These are phyloP conservation scores for Hyphodiscus hymeniophilus DNA, from an alignment of 495 filamentous ascomycete species.

Conservation along the genomic window DNA sequence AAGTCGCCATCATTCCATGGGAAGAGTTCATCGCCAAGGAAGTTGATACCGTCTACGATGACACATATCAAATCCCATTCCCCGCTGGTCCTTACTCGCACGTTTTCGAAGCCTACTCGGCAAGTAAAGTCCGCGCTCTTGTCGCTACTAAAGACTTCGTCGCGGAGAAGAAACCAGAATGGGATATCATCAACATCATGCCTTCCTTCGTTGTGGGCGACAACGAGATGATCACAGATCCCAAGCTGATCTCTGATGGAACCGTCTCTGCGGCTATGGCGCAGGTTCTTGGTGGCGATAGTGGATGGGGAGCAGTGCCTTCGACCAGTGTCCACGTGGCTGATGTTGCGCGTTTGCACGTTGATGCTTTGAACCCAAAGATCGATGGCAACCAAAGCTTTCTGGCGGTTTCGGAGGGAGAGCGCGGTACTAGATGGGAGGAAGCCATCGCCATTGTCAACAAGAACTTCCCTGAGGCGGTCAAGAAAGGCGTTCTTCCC, in stretches of 20 bases:
- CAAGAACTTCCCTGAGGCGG: constrained; percentile 32
- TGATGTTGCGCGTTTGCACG: constrained; percentile 36
- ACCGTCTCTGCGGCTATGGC: constrained; percentile 30
- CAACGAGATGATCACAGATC: constrained; percentile 31
- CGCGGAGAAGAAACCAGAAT: constrained; percentile 29
- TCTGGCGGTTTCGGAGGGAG: constrained; percentile 22
- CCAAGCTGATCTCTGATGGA: constrained; percentile 27
- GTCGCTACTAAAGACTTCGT: constrained; percentile 34
- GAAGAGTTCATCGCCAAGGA: constrained; percentile 18
- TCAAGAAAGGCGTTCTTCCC: constrained; percentile 30
- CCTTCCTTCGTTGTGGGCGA: constrained; percentile 37
- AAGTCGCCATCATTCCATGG: constrained; percentile 25
- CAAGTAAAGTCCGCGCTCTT: constrained; percentile 29
- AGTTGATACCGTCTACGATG: constrained; percentile 14
- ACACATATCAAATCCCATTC: constrained; percentile 15
- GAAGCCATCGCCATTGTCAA: constrained; percentile 32
- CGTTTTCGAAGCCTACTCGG: constrained; percentile 18
- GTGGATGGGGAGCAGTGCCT: constrained; percentile 21
- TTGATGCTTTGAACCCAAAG: constrained; percentile 30
- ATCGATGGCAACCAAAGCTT: constrained; percentile 33
- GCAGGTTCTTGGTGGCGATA: constrained; percentile 26
- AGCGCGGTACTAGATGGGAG: constrained; percentile 33
- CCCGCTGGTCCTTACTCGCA: constrained; percentile 13
- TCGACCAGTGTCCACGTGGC: constrained; percentile 33
- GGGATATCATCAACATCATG: constrained; percentile 38